These are phyloP conservation scores for Violaceomyces palustris DNA, from an alignment of 1,284 basidiomycete genomes.

Conservation along the genomic window DNA sequence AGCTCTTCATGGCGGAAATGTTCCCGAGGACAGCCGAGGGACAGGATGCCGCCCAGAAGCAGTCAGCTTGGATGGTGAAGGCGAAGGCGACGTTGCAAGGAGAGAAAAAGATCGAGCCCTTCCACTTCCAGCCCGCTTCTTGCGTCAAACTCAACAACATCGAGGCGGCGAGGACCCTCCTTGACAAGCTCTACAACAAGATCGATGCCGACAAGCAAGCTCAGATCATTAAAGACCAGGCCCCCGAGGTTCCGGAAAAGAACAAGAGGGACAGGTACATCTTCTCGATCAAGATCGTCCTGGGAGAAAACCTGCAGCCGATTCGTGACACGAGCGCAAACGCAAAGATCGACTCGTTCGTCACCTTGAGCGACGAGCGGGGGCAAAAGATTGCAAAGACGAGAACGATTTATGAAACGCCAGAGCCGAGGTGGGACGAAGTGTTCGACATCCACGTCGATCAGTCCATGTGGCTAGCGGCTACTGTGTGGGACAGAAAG, in stretches of 20 bases:
- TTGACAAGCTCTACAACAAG: constrained; percentile 89
- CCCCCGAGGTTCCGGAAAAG: constrained; percentile 55
- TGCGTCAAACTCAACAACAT: constrained; percentile 98
- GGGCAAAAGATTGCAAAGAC: constrained; percentile 90
- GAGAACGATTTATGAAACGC: constrained; percentile 85
- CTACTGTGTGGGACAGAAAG: constrained; percentile 84
- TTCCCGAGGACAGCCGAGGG: constrained; percentile 65
- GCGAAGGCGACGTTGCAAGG: constrained; percentile 73
- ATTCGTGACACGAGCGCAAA: constrained; percentile 23
- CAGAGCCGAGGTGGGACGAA: constrained; percentile 92
- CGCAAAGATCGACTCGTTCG: constrained; percentile 70
- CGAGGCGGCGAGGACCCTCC: constrained; percentile 78
- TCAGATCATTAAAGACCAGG: constrained; percentile 58
- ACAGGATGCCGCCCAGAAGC: constrained; percentile 54
- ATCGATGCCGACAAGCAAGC: constrained; percentile 85
- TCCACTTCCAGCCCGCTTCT: constrained; percentile 79
- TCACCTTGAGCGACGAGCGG: constrained; percentile 86
- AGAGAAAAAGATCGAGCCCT: constrained; percentile 86
- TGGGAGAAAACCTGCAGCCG: constrained; percentile 53
- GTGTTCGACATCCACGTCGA: constrained; percentile 85
- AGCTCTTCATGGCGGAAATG: constrained; percentile 89
- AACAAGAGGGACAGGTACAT: constrained; percentile 59
- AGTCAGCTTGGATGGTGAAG: constrained; percentile 89
- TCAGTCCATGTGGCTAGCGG: constrained; percentile 84
- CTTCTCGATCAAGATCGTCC: constrained; percentile 88